phyloP scores from a whole-genome alignment of 1,284 basidiomycete genomes.

The Cryptococcus sp. region DNA sequence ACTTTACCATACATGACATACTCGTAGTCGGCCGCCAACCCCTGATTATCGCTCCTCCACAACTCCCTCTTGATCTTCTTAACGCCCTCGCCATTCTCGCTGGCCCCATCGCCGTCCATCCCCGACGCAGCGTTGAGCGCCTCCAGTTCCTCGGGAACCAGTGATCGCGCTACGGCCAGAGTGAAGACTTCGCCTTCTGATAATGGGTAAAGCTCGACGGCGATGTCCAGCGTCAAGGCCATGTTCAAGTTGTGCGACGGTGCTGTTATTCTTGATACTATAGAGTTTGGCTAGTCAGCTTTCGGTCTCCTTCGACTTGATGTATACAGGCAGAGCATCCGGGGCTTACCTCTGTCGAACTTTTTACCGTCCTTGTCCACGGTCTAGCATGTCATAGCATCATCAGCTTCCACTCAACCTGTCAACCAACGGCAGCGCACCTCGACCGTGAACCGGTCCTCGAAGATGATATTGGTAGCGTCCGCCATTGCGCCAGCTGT shows the following conservation, averaged over 20 bases:
- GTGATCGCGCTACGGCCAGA: constrained; percentile 79
- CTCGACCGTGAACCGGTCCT: constrained; percentile 83
- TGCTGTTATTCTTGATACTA: constrained; percentile 83
- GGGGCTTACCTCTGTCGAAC: constrained; percentile 82
- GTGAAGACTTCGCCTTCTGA: constrained; percentile 72
- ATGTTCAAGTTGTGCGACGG: constrained; percentile 85
- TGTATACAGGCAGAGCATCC: background rate
- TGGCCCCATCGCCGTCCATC: constrained; percentile 5
- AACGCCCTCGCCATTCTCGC: constrained; percentile 56
- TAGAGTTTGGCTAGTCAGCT: constrained; percentile 1
- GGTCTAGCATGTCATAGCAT: constrained; percentile 2
- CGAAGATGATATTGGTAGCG: constrained; percentile 62
- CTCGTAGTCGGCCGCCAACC: constrained; percentile 93
- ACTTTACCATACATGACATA: constrained; percentile 99
- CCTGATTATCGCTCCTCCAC: constrained; percentile 72
- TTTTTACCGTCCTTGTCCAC: constrained; percentile 95
- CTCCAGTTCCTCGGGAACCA: constrained; percentile 64
- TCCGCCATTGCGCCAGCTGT: constrained; percentile 24
- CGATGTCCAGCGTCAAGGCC: constrained; percentile 87
- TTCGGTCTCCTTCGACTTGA: background rate
- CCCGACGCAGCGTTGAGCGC: constrained; percentile 45
- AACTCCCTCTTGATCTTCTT: constrained; percentile 84
- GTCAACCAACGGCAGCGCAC: constrained; percentile 40
- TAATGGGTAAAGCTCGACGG: constrained; percentile 81
- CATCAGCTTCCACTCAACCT: background rate